phyloP scores from a whole-genome alignment of 768 basidiomycete genomes.

The Amanita rubescens region DNA sequence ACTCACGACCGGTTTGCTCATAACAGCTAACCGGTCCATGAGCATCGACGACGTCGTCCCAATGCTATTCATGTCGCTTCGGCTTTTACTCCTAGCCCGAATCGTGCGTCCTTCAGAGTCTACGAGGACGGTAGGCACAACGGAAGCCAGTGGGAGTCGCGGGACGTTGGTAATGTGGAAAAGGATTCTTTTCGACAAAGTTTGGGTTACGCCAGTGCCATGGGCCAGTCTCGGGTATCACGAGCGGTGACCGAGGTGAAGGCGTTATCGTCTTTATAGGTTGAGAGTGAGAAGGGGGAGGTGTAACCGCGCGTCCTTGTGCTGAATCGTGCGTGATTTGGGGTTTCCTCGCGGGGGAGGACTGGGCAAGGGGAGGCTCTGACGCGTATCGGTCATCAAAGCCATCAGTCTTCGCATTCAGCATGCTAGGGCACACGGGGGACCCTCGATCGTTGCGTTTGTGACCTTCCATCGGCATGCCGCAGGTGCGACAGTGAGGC shows the following conservation, averaged over 20 bases:
- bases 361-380: conserved; percentile 5
- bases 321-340: not conserved
- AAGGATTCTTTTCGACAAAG: conserved; percentile 17
- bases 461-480: conserved; percentile 31
- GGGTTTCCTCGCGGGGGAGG: conserved; percentile 5
- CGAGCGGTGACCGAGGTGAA: not conserved
- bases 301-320: not conserved
- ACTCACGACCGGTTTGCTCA: conserved; percentile 19
- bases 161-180: conserved; percentile 6
- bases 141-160: conserved; percentile 10
- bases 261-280: not conserved
- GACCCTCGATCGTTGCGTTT: conserved; percentile 22
- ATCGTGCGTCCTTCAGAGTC: conserved; percentile 20
- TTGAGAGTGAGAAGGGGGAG: not conserved
- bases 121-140: conserved; percentile 19
- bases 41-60: conserved; percentile 12
- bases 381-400: not conserved
- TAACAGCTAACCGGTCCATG: conserved; percentile 12
- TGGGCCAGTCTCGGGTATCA: conserved; percentile 13
- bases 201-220: conserved; percentile 27
- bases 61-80: conserved; percentile 7
- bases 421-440: conserved; percentile 22
- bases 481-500: conserved; percentile 26
- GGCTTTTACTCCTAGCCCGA: conserved; percentile 4
- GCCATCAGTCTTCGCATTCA: not conserved